These are phyloP conservation scores for Shiraia bambusicola DNA, from an alignment of 2,329 filamentous ascomycete species.

Conservation along the genomic window DNA sequence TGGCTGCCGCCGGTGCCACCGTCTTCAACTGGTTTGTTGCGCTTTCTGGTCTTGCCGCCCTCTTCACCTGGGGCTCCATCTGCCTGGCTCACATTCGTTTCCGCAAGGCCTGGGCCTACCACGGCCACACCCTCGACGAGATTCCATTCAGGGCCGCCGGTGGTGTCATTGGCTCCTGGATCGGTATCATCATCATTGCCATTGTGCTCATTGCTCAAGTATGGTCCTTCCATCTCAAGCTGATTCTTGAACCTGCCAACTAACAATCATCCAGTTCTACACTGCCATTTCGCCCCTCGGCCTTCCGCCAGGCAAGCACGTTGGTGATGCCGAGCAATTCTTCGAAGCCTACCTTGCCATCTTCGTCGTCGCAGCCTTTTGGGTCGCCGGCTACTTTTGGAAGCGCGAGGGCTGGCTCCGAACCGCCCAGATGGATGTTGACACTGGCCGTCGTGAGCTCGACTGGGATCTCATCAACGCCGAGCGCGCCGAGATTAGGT, in stretches of 20 bases:
- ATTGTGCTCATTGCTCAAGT: constrained; percentile 45
- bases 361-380: constrained; percentile 49
- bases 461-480: constrained; percentile 66
- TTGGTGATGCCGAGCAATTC: constrained; percentile 45
- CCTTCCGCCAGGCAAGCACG: constrained; percentile 8
- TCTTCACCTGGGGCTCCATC: constrained; percentile 82
- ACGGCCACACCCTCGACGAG: constrained; percentile 47
- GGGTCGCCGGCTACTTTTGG: constrained; percentile 60
- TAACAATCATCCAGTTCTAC: constrained; percentile 43
- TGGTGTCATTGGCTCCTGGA: constrained; percentile 45
- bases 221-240: constrained; percentile 7
- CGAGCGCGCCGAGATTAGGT: constrained; percentile 53
- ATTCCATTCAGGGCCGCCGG: constrained; percentile 47
- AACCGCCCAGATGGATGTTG: constrained; percentile 64
- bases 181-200: constrained; percentile 44
- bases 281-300: constrained; percentile 39
- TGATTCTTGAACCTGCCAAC: background rate
- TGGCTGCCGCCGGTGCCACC: constrained; percentile 48
- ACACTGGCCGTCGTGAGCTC: constrained; percentile 64
- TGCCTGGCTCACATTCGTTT: constrained; percentile 93
- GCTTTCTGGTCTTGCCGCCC: constrained; percentile 69
- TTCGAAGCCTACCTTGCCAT: constrained; percentile 52
- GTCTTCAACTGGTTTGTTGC: constrained; percentile 78
- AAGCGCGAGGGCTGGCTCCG: constrained; percentile 64
- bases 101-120: constrained; percentile 55